Evolutionary conservation across 2,329 filamentous ascomycete genomes (phyloP).

Genomic region (Fusarium pilosicola): DNA sequence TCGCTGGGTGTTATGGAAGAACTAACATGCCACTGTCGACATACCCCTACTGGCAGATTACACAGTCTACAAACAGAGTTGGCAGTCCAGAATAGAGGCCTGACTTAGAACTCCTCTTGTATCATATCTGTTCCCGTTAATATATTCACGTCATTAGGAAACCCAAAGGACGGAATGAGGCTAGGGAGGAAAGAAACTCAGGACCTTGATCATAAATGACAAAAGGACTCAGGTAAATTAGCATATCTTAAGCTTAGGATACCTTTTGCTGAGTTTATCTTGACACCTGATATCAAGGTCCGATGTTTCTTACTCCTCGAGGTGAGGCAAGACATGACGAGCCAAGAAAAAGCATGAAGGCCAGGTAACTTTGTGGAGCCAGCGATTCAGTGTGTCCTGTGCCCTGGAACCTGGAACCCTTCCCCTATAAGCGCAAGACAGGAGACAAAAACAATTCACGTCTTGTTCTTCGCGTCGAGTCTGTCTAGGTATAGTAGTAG

Average conservation of each 20-base stretch:
- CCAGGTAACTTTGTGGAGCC: too few species aligned
- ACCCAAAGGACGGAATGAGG: background rate
- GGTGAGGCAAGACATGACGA: too few species aligned
- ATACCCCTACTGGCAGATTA: background rate
- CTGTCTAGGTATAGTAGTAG: background rate
- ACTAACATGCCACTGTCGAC: background rate
- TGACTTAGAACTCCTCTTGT: background rate
- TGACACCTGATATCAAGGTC: too few species aligned
- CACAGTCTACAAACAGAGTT: background rate
- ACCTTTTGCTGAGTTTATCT: too few species aligned
- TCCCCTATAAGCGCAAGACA: background rate
- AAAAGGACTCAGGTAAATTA: background rate
- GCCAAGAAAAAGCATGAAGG: too few species aligned
- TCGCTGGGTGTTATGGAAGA: background rate
- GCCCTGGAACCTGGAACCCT: background rate
- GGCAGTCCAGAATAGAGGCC: background rate
- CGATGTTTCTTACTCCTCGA: too few species aligned
- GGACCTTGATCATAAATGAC: background rate
- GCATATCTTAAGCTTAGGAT: too few species aligned
- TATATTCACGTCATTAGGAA: background rate
- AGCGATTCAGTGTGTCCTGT: background rate
- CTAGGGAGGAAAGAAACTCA: background rate
- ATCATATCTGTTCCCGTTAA: background rate
- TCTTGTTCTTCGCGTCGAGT: background rate
- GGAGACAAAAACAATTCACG: slow-evolving; percentile 8